phyloP scores from a whole-genome alignment of 140 eudicot species.

The Flaveria floridana region DNA sequence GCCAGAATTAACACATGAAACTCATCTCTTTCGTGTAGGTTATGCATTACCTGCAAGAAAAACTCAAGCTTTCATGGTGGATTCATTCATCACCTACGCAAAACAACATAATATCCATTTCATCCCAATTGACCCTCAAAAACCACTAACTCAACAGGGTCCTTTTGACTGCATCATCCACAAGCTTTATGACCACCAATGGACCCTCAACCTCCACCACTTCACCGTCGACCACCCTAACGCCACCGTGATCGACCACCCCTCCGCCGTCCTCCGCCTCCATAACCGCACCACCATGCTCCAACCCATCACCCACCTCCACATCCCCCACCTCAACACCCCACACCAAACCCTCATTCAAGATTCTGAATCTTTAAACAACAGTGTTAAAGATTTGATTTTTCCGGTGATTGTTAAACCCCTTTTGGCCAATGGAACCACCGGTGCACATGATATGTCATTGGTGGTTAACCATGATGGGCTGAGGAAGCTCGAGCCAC shows the following conservation, averaged over 20 bases:
- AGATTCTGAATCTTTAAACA: constrained; percentile 7
- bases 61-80: constrained; percentile 43
- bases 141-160: constrained; percentile 50
- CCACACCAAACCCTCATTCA: constrained; percentile 51
- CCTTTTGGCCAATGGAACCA: constrained; percentile 49
- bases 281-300: constrained; percentile 72
- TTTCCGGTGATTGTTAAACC: constrained; percentile 67
- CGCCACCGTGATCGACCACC: constrained; percentile 48
- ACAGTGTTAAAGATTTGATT: not conserved
- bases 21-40: constrained; percentile 40
- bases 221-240: constrained; percentile 36
- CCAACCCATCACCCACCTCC: constrained; percentile 40
- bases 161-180: constrained; percentile 62
- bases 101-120: constrained; percentile 41
- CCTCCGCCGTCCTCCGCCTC: constrained; percentile 48
- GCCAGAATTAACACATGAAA: not conserved
- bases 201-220: constrained; percentile 41
- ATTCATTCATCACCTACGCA: constrained; percentile 42
- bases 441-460: constrained; percentile 49
- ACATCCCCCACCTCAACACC: constrained; percentile 12
- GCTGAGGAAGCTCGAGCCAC: constrained; percentile 34
- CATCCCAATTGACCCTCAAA: constrained; percentile 34
- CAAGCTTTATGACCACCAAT: constrained; percentile 42
- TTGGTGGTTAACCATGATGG: constrained; percentile 48
- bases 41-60: constrained; percentile 61